Conservation (phyloP, 805 yeast genomes). For the Clavispora vitiphila region DNA sequence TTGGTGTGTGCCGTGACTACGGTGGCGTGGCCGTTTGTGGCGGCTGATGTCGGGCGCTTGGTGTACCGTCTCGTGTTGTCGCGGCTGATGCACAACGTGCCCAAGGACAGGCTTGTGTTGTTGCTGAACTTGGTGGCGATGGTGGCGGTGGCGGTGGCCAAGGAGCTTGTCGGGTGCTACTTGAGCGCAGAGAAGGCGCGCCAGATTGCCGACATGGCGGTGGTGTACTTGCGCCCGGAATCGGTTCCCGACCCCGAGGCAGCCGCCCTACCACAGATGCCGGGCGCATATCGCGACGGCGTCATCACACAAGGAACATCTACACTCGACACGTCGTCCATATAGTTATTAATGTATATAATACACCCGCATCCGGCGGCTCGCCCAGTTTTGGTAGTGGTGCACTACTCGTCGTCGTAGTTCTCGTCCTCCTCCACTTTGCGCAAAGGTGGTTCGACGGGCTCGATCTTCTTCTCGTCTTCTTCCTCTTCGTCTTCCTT, state of each 20-base stretch:
- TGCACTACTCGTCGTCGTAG: constrained; percentile 36
- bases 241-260: too few species aligned
- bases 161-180: constrained; percentile 29
- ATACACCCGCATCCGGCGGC: constrained; percentile 1
- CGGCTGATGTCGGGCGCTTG: constrained; percentile 28
- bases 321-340: neutral
- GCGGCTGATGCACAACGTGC: constrained; percentile 7
- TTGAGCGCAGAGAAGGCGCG: constrained; percentile 24
- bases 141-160: constrained; percentile 27
- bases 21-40: constrained; percentile 35
- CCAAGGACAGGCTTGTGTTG: constrained; percentile 18
- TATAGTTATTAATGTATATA: neutral
- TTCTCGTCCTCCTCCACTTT: constrained; percentile 43
- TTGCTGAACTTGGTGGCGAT: constrained; percentile 30
- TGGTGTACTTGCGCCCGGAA: constrained; percentile 8
- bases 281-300: constrained; percentile 8
- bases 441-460: constrained; percentile 41
- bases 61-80: constrained; percentile 13
- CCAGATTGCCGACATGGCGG: constrained; percentile 25
- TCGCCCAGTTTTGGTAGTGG: neutral
- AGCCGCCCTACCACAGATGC: constrained; percentile 5
- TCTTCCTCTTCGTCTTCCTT: constrained; percentile 26
- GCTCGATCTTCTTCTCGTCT: constrained; percentile 21
- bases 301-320: too few species aligned
- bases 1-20: constrained; percentile 28